Evolutionary conservation across 1,284 basidiomycete genomes (phyloP).

Genomic region (Ganoderma sinense): DNA sequence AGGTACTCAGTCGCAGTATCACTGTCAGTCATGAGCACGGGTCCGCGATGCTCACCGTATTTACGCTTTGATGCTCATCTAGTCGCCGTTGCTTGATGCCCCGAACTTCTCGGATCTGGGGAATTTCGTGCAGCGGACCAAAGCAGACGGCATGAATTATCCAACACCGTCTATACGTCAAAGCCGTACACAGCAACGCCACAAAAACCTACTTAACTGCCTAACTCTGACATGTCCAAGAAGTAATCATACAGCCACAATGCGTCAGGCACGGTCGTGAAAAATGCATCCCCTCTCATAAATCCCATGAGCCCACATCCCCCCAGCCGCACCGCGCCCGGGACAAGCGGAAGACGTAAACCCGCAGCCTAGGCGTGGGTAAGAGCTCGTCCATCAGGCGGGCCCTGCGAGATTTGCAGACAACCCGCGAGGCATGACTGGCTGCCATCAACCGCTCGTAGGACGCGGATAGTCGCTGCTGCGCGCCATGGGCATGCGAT

Average conservation of each 20-base stretch:
- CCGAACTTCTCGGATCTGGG: neutral
- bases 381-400: neutral
- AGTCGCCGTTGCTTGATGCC: neutral
- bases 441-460: neutral
- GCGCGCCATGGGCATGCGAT: neutral
- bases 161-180: neutral
- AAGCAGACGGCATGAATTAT: neutral
- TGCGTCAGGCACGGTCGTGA: neutral
- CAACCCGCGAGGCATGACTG: neutral
- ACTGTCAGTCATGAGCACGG: neutral
- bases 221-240: neutral
- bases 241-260: neutral
- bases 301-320: neutral
- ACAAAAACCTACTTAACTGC: neutral
- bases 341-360: neutral
- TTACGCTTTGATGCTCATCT: neutral
- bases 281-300: neutral
- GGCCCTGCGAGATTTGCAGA: neutral
- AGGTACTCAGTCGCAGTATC: no score
- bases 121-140: neutral
- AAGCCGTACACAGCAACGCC: neutral
- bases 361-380: neutral
- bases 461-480: neutral
- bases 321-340: neutral
- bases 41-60: neutral